phyloP scores from a whole-genome alignment of 768 basidiomycete species.

The Podaxis sp. region DNA sequence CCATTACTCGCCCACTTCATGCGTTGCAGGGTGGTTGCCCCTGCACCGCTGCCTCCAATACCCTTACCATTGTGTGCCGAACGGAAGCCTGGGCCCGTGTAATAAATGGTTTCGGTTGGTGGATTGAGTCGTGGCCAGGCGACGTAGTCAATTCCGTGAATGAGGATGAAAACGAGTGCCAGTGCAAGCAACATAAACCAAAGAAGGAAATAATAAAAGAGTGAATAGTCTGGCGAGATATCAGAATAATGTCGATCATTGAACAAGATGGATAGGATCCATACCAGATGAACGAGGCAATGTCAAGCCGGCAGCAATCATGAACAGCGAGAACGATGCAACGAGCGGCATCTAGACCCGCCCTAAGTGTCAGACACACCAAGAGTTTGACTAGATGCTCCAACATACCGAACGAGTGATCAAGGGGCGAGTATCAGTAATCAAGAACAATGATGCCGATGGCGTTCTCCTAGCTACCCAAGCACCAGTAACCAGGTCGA shows the following conservation, averaged over 20 bases:
- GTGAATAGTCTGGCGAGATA: conserved; percentile 68
- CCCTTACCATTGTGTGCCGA: conserved; percentile 79
- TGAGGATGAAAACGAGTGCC: conserved; percentile 69
- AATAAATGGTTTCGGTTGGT: conserved; percentile 82
- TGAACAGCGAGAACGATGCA: conserved; percentile 78
- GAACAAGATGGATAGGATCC: conserved; percentile 23
- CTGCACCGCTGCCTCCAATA: conserved; percentile 38
- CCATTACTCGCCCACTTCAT: conserved; percentile 37
- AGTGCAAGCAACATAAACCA: conserved; percentile 69
- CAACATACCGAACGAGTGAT: conserved; percentile 75
- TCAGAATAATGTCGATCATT: conserved; percentile 3
- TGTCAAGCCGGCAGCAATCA: conserved; percentile 85
- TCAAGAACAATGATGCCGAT: conserved; percentile 64
- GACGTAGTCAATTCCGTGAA: conserved; percentile 93
- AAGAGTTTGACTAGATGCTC: neutral
- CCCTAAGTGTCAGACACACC: conserved; percentile 4
- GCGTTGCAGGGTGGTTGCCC: conserved; percentile 35
- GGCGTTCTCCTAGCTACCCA: conserved; percentile 86
- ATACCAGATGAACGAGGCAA: conserved; percentile 85
- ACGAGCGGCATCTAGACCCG: conserved; percentile 75
- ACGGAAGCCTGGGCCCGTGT: conserved; percentile 86
- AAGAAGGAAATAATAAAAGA: conserved; percentile 80
- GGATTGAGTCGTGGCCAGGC: conserved; percentile 90
- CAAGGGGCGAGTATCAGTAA: conserved; percentile 81
- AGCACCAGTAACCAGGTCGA: conserved; percentile 88